Conservation (phyloP, 2,329 filamentous ascomycete species). For the Exophiala viscosa region DNA sequence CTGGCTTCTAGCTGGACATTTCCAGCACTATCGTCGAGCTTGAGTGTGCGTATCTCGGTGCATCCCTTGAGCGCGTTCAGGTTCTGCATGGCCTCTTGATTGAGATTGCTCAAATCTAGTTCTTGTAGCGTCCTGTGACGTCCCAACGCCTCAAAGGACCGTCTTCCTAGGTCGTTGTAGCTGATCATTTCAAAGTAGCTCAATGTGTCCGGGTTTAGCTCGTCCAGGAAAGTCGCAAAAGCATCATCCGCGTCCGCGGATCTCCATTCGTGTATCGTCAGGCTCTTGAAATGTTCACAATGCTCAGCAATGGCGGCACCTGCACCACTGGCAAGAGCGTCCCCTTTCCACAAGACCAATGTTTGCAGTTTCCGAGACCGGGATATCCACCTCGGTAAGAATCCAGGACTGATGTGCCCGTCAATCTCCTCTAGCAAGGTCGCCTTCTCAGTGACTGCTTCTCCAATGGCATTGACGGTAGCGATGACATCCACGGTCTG, state of each 20-base stretch:
- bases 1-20: conserved; percentile 48
- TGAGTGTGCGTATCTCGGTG: conserved; percentile 47
- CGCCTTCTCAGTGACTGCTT: conserved; percentile 45
- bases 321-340: conserved; percentile 54
- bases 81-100: conserved; percentile 47
- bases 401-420: conserved; percentile 38
- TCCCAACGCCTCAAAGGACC: conserved; percentile 53
- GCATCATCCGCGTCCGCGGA: conserved; percentile 52
- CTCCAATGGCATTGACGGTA: conserved; percentile 39
- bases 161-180: conserved; percentile 51
- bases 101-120: conserved; percentile 50
- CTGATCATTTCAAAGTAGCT: conserved; percentile 58
- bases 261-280: conserved; percentile 56
- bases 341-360: conserved; percentile 60
- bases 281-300: conserved; percentile 59
- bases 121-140: conserved; percentile 51
- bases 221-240: conserved; percentile 56
- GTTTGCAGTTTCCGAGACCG: conserved; percentile 56
- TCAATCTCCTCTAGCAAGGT: conserved; percentile 58
- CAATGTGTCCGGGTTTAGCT: conserved; percentile 56
- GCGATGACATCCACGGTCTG: conserved; percentile 22
- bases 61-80: conserved; percentile 49
- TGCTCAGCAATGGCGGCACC: conserved; percentile 53
- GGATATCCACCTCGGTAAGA: conserved; percentile 54
- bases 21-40: conserved; percentile 46